Evolutionary conservation across 352 stramenopile genomes (phyloP).

Genomic region (Globisporangium cystogenes): DNA sequence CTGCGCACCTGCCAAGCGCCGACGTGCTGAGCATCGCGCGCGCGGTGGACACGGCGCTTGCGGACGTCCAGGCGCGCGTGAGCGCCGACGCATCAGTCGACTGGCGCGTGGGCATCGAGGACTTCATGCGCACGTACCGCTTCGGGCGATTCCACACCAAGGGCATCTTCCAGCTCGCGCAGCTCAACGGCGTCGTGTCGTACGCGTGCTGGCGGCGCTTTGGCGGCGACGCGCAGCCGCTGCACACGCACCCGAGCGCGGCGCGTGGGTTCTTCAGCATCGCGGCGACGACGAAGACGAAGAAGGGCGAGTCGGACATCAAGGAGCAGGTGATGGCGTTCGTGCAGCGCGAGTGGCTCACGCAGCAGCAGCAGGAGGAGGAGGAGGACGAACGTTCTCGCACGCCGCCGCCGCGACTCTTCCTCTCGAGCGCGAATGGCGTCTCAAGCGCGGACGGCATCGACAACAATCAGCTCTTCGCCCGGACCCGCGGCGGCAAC

Average conservation of each 20-base stretch:
- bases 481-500: slow-evolving; percentile 23
- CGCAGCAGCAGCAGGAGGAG: not conserved
- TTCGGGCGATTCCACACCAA: slow-evolving; percentile 75
- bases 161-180: slow-evolving; percentile 80
- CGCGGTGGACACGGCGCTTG: slow-evolving; percentile 38
- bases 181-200: slow-evolving; percentile 84
- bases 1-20: slow-evolving; percentile 47
- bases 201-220: slow-evolving; percentile 75
- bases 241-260: slow-evolving; percentile 70
- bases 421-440: slow-evolving; percentile 9
- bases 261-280: slow-evolving; percentile 61
- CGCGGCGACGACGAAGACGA: slow-evolving; percentile 21
- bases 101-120: slow-evolving; percentile 80
- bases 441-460: not conserved
- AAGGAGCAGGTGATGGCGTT: slow-evolving; percentile 78
- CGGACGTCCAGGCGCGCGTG: slow-evolving; percentile 20
- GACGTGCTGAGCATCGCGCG: slow-evolving; percentile 62
- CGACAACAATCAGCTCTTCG: slow-evolving; percentile 7
- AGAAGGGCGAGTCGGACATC: slow-evolving; percentile 20
- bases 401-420: slow-evolving; percentile 31
- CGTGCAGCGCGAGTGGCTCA: slow-evolving; percentile 16
- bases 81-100: slow-evolving; percentile 1
- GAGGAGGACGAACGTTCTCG: not conserved
- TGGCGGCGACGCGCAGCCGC: slow-evolving; percentile 18
- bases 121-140: slow-evolving; percentile 82